phyloP scores from a whole-genome alignment of 2,329 filamentous ascomycete genomes.

The Chlorencoelia australis region DNA sequence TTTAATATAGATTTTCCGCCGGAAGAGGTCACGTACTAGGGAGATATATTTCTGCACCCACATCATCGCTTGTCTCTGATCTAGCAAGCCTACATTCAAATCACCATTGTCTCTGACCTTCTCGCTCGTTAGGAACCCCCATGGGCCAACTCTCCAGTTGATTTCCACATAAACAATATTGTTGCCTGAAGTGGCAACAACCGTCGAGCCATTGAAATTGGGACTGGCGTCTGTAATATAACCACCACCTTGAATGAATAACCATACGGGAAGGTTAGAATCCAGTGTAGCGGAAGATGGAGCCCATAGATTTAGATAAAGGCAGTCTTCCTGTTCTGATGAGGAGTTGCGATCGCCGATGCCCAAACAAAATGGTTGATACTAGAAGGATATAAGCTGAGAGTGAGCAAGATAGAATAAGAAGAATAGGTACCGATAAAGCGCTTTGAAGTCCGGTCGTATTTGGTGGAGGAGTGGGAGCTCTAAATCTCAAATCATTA shows the following conservation, averaged over 20 bases:
- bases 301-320: constrained; percentile 37
- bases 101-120: constrained; percentile 43
- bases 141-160: constrained; percentile 52
- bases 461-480: constrained; percentile 1
- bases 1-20: no score
- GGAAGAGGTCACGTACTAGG: constrained; percentile 26
- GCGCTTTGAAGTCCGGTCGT: neutral
- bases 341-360: neutral
- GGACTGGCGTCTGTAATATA: constrained; percentile 39
- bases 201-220: constrained; percentile 40
- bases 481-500: constrained; percentile 54
- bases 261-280: constrained; percentile 42
- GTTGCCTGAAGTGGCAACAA: constrained; percentile 35
- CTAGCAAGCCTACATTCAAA: constrained; percentile 53
- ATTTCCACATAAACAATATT: constrained; percentile 48
- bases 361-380: constrained; percentile 8
- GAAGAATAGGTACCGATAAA: neutral
- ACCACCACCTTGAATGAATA: constrained; percentile 41
- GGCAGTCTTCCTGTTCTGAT: constrained; percentile 28
- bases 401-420: neutral
- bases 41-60: constrained; percentile 53
- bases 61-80: constrained; percentile 48
- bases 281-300: constrained; percentile 30
- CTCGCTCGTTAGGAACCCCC: constrained; percentile 52
- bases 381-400: constrained; percentile 1